These are phyloP conservation scores for Crithidia thermophila DNA, from an alignment of 208 protist species.

Conservation along the genomic window DNA sequence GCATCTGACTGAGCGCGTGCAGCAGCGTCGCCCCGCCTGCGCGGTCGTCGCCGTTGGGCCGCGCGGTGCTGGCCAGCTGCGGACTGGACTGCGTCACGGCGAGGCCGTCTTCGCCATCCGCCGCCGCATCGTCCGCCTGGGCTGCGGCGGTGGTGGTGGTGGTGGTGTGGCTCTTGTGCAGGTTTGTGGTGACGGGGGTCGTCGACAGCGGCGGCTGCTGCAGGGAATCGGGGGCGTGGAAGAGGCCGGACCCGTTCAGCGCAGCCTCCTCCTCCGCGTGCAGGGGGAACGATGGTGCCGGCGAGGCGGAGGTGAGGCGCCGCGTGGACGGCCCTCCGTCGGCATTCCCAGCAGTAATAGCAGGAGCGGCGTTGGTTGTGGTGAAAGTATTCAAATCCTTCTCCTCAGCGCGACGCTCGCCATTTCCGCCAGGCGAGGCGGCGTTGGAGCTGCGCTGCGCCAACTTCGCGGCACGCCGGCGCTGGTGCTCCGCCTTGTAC, in stretches of 20 bases:
- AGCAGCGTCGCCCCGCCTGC: constrained; percentile 1
- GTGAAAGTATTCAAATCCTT: too few relatives aligned
- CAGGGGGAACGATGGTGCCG: too few relatives aligned
- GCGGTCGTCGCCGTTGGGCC: neutral
- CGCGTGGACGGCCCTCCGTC: too few relatives aligned
- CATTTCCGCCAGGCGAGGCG: constrained; percentile 1
- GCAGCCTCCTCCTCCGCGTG: too few relatives aligned
- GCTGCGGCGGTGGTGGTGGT: neutral
- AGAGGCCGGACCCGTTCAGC: neutral
- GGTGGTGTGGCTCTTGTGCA: neutral
- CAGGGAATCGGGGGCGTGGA: too few relatives aligned
- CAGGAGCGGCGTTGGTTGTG: too few relatives aligned
- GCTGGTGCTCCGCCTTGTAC: constrained; percentile 28
- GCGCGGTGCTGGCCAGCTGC: constrained; percentile 18
- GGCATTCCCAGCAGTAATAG: too few relatives aligned
- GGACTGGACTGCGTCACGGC: constrained; percentile 16
- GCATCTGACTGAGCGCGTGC: neutral
- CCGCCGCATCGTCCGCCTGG: neutral
- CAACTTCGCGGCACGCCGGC: constrained; percentile 29
- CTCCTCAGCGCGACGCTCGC: too few relatives aligned
- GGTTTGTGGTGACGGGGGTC: neutral
- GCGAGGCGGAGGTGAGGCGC: too few relatives aligned
- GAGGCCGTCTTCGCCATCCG: neutral
- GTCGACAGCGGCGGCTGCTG: neutral
- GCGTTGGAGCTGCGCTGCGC: constrained; percentile 16